Percentiles rank a stretch among this genome's conserved stretches.
These are phyloP conservation scores for Nicotiana sylvestris DNA, from an alignment of 257 asterid species.

Conservation along the genomic window DNA sequence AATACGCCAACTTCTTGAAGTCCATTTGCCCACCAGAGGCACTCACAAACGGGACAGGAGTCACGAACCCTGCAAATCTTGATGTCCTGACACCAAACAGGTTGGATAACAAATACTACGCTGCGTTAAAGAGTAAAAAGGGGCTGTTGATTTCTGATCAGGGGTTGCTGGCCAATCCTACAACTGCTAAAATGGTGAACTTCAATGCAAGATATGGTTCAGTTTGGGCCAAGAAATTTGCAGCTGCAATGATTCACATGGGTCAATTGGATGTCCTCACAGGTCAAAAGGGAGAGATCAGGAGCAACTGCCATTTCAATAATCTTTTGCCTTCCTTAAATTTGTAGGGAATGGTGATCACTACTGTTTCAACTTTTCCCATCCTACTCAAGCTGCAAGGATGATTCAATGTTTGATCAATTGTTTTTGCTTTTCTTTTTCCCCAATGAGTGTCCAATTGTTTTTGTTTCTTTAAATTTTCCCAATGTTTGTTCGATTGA, in stretches of 20 bases:
- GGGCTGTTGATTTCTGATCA: conserved; percentile 21
- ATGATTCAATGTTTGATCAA: not conserved
- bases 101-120: conserved; percentile 17
- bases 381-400: not conserved
- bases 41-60: not conserved
- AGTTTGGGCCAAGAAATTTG: conserved; percentile 4
- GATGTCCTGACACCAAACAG: conserved; percentile 10
- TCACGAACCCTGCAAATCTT: not conserved
- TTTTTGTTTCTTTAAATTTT: not conserved
- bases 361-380: not conserved
- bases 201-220: not conserved
- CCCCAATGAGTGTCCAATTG: not conserved
- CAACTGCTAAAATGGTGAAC: not conserved
- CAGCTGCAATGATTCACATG: conserved; percentile 3
- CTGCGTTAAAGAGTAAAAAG: conserved; percentile 6
- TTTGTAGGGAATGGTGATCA: not conserved
- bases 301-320: not conserved
- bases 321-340: not conserved
- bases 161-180: not conserved
- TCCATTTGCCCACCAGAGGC: conserved; percentile 2
- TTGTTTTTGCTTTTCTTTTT: not conserved
- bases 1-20: conserved; percentile 10
- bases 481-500: not conserved
- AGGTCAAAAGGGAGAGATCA: not conserved
- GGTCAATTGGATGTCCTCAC: conserved; percentile 6